These are phyloP conservation scores for Catharanthus roseus DNA, from an alignment of 257 asterid genomes.

Conservation along the genomic window DNA sequence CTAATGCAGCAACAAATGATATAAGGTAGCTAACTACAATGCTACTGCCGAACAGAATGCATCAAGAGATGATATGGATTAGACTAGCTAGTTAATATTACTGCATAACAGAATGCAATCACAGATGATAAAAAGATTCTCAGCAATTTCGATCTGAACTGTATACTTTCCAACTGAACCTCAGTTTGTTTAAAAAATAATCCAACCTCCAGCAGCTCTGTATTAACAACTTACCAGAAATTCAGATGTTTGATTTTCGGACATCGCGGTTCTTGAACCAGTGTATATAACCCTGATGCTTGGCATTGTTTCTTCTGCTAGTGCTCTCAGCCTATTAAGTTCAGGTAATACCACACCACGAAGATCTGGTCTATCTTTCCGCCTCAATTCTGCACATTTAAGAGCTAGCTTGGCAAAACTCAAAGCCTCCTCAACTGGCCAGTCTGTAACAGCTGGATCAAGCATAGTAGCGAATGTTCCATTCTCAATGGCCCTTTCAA, in stretches of 20 bases:
- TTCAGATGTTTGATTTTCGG: conserved; percentile 19
- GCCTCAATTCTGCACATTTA: conserved; percentile 67
- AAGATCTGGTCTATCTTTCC: conserved; percentile 82
- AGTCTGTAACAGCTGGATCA: conserved; percentile 64
- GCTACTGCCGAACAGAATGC: too few relatives aligned
- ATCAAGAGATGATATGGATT: not conserved
- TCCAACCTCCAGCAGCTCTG: not conserved
- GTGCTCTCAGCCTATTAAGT: conserved; percentile 53
- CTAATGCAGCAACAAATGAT: not conserved
- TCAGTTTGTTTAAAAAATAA: not conserved
- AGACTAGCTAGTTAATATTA: not conserved
- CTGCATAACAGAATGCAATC: not conserved
- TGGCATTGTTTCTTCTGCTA: conserved; percentile 63
- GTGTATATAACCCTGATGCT: conserved; percentile 19
- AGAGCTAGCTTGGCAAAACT: conserved; percentile 65
- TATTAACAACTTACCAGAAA: conserved; percentile 35
- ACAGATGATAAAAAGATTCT: not conserved
- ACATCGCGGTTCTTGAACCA: conserved; percentile 20
- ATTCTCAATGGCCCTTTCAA: conserved; percentile 70
- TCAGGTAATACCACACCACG: conserved; percentile 55
- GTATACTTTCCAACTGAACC: not conserved
- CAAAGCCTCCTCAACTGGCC: conserved; percentile 80
- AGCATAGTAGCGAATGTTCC: conserved; percentile 72
- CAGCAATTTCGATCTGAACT: not conserved
- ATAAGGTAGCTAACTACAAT: too few relatives aligned